Evolutionary conservation across 805 yeast genomes (phyloP).

Genomic region (Wickerhamomyces rabaulensis): DNA sequence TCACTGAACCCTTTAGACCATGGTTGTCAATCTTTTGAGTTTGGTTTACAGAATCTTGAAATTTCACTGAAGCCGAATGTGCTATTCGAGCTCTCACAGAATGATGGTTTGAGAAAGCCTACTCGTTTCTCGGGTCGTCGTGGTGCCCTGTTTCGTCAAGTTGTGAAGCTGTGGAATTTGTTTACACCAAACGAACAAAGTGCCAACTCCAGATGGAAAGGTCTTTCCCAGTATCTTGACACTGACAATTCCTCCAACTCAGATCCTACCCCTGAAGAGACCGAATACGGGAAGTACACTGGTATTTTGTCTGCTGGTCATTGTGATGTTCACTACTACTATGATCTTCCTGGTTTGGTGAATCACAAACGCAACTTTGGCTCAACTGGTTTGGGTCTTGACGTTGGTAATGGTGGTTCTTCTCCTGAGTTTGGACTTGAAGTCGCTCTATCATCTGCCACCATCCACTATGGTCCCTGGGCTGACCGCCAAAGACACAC

Average conservation of each 20-base stretch:
- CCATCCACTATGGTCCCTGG: conserved; percentile 92
- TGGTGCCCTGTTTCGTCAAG: conserved; percentile 2
- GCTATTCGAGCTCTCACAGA: conserved; percentile 35
- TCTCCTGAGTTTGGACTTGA: conserved; percentile 62
- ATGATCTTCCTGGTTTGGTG: conserved; percentile 67
- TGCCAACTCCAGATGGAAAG: conserved; percentile 54
- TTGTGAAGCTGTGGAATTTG: conserved; percentile 3
- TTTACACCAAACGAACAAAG: conserved; percentile 1
- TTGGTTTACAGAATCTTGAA: conserved; percentile 47
- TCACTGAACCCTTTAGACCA: conserved; percentile 50
- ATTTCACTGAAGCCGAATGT: conserved; percentile 67
- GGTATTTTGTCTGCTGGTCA: conserved; percentile 57
- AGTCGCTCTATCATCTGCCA: conserved; percentile 51
- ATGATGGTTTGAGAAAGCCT: not conserved
- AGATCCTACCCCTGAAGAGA: conserved; percentile 33
- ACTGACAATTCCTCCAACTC: conserved; percentile 27
- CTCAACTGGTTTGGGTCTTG: conserved; percentile 37
- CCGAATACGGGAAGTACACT: conserved; percentile 82
- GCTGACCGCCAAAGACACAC: conserved; percentile 78
- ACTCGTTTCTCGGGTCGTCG: not conserved
- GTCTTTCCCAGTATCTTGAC: conserved; percentile 65
- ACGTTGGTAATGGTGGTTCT: conserved; percentile 52
- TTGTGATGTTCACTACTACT: conserved; percentile 53
- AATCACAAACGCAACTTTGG: conserved; percentile 22
- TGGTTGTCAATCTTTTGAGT: conserved; percentile 41